Base-by-base conservation (phyloP, 768 basidiomycete genomes). In the Mycena galericulata region DNA sequence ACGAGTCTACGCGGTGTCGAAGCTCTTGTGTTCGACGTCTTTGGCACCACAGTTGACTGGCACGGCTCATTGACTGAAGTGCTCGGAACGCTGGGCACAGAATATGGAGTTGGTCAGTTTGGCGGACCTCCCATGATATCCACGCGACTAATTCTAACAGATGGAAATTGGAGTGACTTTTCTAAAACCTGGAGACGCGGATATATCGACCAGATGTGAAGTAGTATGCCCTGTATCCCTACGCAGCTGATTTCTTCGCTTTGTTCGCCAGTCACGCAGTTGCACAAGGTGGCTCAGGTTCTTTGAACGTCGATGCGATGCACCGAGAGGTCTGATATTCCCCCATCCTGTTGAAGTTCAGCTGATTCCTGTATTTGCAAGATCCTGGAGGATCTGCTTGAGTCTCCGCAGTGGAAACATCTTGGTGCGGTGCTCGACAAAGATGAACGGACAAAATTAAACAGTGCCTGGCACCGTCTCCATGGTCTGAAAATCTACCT, bases 331-430 rank as follows among this genome's bases (percentile, higher is more conserved):
- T 85, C 59, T 34, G 72, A 54, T 24, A 40, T 26, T n/a, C n/a
- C n/a, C n/a, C n/a, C n/a, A n/a, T n/a, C n/a, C n/a, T n/a, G n/a
- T n/a, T n/a, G n/a, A n/a, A n/a, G n/a, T n/a, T n/a, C n/a, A n/a
- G 9, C 38, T 49, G 17, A 6, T 27, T 34, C 9, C 46, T 2
- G 2, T 30, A 14, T 4, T 12, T 17, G 29, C 15, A 63, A 92
- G 90, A 82, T 90, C 46, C 81, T 92, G 34, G 87, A 92, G 22
- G 62, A 71, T 14, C 84, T 92, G 80, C 83, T 92, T 17, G 76
- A 72, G 0, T 80, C 83, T 12, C 72, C 83, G 0, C 82, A 83
- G 26, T 92, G 90, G 89, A 72, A 81, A 1, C 78, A 84, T 47
- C 76, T 92, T 22, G 84, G 82, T 0, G 34, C 75, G 0, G 15